These are phyloP conservation scores for Candida vaughaniae DNA, from an alignment of 805 yeast species.

Conservation along the genomic window DNA sequence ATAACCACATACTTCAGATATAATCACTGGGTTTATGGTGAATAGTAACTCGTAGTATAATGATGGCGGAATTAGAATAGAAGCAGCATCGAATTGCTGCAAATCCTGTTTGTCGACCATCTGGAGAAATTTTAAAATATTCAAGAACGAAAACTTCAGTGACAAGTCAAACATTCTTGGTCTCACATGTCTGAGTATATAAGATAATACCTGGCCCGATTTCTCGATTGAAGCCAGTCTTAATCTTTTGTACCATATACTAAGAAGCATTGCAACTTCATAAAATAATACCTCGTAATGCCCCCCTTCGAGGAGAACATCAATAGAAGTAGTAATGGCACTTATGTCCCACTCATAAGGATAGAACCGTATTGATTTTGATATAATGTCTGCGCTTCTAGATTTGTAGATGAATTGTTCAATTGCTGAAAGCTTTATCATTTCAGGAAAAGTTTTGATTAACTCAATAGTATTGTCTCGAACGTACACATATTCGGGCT, in stretches of 20 bases:
- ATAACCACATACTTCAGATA: constrained; percentile 48
- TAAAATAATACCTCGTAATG: neutral
- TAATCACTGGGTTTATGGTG: constrained; percentile 41
- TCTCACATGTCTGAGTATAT: neutral
- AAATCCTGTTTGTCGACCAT: constrained; percentile 10
- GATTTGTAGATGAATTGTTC: neutral
- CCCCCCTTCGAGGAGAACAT: neutral
- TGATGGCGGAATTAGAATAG: constrained; percentile 29
- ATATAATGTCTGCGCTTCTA: neutral
- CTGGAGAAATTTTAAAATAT: constrained; percentile 16
- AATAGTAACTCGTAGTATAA: constrained; percentile 39
- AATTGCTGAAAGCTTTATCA: neutral
- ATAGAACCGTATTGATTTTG: neutral
- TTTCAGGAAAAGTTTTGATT: constrained; percentile 1
- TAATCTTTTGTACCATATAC: constrained; percentile 1
- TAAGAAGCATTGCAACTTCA: constrained; percentile 1
- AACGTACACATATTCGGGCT: neutral
- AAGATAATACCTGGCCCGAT: neutral
- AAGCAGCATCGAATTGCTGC: neutral
- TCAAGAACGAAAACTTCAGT: constrained; percentile 13
- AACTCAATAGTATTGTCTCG: constrained; percentile 1
- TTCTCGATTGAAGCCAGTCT: neutral
- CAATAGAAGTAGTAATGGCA: neutral
- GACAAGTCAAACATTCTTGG: neutral
- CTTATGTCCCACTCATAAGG: neutral